Base-by-base conservation (phyloP, 352 stramenopile genomes). In the Phytophthora lateralis region DNA sequence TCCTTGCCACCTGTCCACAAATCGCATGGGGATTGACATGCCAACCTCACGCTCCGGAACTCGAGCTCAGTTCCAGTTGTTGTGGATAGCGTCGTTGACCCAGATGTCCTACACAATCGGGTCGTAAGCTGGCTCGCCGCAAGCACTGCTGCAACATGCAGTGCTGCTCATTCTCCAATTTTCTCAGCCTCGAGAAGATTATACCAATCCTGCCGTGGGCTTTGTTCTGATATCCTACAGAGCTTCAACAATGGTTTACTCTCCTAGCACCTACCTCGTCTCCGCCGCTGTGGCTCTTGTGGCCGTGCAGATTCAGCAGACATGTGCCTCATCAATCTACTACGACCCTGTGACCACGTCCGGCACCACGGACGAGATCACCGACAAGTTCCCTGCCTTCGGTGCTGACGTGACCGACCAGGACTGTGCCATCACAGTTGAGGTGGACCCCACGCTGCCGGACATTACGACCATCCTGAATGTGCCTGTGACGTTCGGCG, bases 101-200 rank as follows among this genome's bases (percentile, higher is more conserved):
- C 32, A 38, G 32, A 38, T 38, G 32, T n/a, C 27, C 27, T 38
- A 14, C 12, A 35, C 34, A 39, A 39, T 39, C 34, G 34, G 14
- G 14, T 20, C 35, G 35, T 10, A 42, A 42, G 32, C 32, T 38
- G 32, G 32, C 32, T 42, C 35, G 12, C 15, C 15, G 14, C 35
- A 42, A 42, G 35, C 35, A 20, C 21, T 24, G 35, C 26, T 29
- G 21, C 21, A 24, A 24, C 21, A 24, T 32, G 27, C 27, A 32
- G 27, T 32, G 27, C 0, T 32, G 27, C 27, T 32, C 59, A 67
- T 67, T 68, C 45, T 24, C 53, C 60, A 68, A 68, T 68, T 63
- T 63, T 68, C 53, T 68, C 60, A 53, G 9, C 21, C 29, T 50
- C 32, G 60, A 63, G 60, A 68, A 62, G 46, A 68, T 68, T 68